Evolutionary conservation across 1,284 basidiomycete species (phyloP).

Genomic region (Malassezia obtusa): DNA sequence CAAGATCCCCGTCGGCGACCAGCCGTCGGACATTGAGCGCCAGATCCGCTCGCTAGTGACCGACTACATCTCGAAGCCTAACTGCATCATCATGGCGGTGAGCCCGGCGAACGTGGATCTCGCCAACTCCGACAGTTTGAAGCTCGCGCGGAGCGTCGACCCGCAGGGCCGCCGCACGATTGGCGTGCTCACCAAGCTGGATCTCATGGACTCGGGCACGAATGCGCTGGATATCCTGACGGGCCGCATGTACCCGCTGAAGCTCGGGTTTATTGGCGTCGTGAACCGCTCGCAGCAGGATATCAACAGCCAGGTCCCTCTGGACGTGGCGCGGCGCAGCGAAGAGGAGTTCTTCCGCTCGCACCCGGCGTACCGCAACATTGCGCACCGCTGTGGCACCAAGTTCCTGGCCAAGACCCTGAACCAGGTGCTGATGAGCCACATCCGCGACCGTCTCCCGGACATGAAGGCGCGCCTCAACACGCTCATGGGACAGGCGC

Average conservation of each 20-base stretch:
- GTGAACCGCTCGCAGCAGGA: conserved; percentile 64
- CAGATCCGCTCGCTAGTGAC: conserved; percentile 84
- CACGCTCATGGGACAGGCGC: conserved; percentile 96
- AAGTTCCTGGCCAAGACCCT: conserved; percentile 78
- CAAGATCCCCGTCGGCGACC: conserved; percentile 62
- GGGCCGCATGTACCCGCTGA: conserved; percentile 90
- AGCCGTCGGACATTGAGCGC: conserved; percentile 85
- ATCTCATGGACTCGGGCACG: conserved; percentile 77
- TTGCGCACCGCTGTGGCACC: conserved; percentile 86
- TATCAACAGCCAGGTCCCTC: conserved; percentile 78
- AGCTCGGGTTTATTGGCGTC: conserved; percentile 92
- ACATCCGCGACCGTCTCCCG: conserved; percentile 95
- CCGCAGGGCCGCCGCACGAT: conserved; percentile 89
- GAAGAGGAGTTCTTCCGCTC: conserved; percentile 86
- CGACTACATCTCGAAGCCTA: conserved; percentile 92
- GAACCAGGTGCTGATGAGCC: conserved; percentile 70
- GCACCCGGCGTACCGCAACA: conserved; percentile 86
- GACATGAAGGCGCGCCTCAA: conserved; percentile 99
- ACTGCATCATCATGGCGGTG: conserved; percentile 95
- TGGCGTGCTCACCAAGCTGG: conserved; percentile 98
- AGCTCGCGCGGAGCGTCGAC: conserved; percentile 84
- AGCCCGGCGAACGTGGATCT: conserved; percentile 97
- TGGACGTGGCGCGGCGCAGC: conserved; percentile 71
- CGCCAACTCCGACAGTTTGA: conserved; percentile 83
- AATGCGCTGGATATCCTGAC: conserved; percentile 79